Evolutionary conservation across 2,329 filamentous ascomycete genomes (phyloP).

Genomic region (Clarireedia homoeocarpa): DNA sequence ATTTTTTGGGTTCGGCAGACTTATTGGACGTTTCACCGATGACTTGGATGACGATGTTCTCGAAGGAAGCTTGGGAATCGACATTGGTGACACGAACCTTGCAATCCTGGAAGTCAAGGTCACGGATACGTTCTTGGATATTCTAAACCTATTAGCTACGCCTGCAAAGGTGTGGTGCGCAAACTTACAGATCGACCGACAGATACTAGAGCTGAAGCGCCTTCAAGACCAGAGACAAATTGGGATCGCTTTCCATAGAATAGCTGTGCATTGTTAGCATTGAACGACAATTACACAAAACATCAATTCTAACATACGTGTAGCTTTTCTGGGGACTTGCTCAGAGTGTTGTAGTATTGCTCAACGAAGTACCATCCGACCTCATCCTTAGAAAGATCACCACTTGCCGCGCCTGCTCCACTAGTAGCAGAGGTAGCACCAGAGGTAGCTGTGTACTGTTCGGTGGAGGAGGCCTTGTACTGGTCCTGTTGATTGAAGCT

Average conservation of each 20-base stretch:
- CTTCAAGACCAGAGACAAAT: conserved; percentile 87
- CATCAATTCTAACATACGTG: conserved; percentile 46
- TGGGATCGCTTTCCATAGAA: conserved; percentile 97
- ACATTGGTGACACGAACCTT: conserved; percentile 98
- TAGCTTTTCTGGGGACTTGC: conserved; percentile 88
- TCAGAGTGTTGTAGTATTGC: conserved; percentile 97
- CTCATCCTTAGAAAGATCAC: conserved; percentile 70
- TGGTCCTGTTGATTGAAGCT: conserved; percentile 30
- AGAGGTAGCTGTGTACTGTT: conserved; percentile 29
- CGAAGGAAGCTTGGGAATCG: conserved; percentile 85
- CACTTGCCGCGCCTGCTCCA: conserved; percentile 32
- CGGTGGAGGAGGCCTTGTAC: conserved; percentile 25
- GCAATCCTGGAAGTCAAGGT: conserved; percentile 91
- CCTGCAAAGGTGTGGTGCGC: neutral
- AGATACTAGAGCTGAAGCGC: conserved; percentile 77
- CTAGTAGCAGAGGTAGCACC: conserved; percentile 22
- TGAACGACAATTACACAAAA: neutral
- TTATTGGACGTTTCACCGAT: conserved; percentile 98
- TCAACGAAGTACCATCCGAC: conserved; percentile 99
- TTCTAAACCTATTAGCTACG: conserved; percentile 43
- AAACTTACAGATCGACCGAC: conserved; percentile 74
- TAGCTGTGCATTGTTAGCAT: conserved; percentile 42
- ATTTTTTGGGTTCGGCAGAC: conserved; percentile 83
- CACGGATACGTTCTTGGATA: conserved; percentile 91
- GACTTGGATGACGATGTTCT: conserved; percentile 95